Conservation (phyloP, 2,329 filamentous ascomycete species). For the Neonectria faginata region DNA sequence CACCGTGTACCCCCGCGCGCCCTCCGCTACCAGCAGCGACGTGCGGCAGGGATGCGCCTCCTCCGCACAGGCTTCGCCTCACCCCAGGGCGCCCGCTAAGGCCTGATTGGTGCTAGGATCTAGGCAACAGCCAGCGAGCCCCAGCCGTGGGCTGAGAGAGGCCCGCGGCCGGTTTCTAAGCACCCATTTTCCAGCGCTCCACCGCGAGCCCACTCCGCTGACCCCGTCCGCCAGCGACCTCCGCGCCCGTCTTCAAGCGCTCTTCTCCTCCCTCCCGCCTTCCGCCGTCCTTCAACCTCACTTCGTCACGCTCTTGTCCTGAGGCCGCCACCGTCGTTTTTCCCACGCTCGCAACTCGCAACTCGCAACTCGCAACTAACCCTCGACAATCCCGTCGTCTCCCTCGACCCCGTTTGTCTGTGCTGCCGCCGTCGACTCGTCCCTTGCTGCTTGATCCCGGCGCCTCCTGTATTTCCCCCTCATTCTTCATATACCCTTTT, state of each 20-base stretch:
- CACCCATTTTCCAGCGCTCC: constrained; percentile 24
- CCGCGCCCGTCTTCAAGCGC: constrained; percentile 28
- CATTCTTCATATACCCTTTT: constrained; percentile 46
- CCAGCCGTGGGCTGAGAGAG: constrained; percentile 43
- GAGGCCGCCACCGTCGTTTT: constrained; percentile 36
- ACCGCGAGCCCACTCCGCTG: constrained; percentile 6
- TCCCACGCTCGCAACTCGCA: background rate
- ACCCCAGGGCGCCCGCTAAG: constrained; percentile 36
- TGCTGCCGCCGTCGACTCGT: constrained; percentile 16
- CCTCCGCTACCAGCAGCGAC: constrained; percentile 29
- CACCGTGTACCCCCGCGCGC: constrained; percentile 17
- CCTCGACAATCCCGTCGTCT: constrained; percentile 6
- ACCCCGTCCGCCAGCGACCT: constrained; percentile 31
- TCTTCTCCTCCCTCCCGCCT: constrained; percentile 25
- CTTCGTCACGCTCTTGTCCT: constrained; percentile 30
- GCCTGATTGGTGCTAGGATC: constrained; percentile 37
- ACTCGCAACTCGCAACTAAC: no score
- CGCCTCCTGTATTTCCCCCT: constrained; percentile 27
- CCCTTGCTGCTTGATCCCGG: constrained; percentile 18
- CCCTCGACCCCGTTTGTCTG: constrained; percentile 3
- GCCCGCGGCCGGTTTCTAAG: constrained; percentile 45
- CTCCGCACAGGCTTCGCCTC: constrained; percentile 47
- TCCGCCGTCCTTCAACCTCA: constrained; percentile 30
- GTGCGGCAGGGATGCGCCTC: constrained; percentile 35
- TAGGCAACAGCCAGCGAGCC: constrained; percentile 50